Conservation (phyloP, 345 rosid species). For the Salix caprea region DNA sequence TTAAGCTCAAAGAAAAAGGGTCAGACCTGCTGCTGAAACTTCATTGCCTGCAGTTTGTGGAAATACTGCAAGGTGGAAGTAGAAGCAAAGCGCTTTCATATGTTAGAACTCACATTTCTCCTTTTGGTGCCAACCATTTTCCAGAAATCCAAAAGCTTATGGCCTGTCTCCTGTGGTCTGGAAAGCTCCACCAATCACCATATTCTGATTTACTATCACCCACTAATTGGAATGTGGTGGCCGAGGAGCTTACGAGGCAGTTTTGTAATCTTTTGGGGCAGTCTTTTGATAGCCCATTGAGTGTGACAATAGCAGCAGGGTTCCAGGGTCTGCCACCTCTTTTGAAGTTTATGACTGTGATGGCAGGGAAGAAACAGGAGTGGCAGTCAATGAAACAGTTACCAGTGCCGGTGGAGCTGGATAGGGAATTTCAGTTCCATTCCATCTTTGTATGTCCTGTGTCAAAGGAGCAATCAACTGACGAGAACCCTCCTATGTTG, state of each 20-base stretch:
- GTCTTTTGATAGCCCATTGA: constrained; percentile 47
- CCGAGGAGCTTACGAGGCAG: constrained; percentile 45
- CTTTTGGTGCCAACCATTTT: constrained; percentile 37
- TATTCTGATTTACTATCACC: constrained; percentile 46
- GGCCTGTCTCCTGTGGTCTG: constrained; percentile 45
- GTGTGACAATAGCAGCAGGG: constrained; percentile 53
- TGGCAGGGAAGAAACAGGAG: constrained; percentile 56
- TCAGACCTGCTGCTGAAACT: constrained; percentile 68
- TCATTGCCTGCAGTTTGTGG: constrained; percentile 57
- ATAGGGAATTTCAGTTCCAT: constrained; percentile 57
- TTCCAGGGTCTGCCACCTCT: constrained; percentile 52
- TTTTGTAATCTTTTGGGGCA: constrained; percentile 52
- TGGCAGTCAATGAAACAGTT: constrained; percentile 61
- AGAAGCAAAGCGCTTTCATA: constrained; percentile 55
- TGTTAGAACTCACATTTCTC: constrained; percentile 41
- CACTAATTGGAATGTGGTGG: constrained; percentile 34
- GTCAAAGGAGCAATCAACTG: constrained; percentile 58
- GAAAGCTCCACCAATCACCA: constrained; percentile 42
- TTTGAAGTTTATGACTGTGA: constrained; percentile 54
- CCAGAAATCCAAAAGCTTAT: constrained; percentile 47
- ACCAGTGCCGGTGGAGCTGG: constrained; percentile 61
- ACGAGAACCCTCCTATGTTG: constrained; percentile 69
- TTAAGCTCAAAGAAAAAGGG: constrained; percentile 47
- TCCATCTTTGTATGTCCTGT: constrained; percentile 69
- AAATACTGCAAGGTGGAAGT: constrained; percentile 42